Evolutionary conservation across 441 rosid genomes (phyloP).

Genomic region (Corymbia citriodora): DNA sequence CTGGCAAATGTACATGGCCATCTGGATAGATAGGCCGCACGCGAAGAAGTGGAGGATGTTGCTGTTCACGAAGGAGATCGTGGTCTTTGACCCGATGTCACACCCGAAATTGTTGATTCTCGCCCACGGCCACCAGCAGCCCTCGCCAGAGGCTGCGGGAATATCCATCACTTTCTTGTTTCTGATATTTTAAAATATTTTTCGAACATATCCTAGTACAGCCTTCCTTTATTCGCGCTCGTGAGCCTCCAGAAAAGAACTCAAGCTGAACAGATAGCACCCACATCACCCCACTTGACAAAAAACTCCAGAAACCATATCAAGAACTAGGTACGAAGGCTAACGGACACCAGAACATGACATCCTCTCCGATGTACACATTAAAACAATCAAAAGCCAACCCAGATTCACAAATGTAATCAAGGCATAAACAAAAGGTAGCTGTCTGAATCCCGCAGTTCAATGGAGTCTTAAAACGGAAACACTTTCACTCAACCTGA

Average conservation of each 20-base stretch:
- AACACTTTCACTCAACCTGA: background rate
- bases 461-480: background rate
- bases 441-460: background rate
- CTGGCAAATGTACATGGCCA: no score
- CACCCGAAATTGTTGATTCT: no score
- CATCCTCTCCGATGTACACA: background rate
- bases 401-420: background rate
- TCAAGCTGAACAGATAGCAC: background rate
- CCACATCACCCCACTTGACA: background rate
- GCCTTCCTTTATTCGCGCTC: background rate
- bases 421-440: background rate
- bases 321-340: background rate
- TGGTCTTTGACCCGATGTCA: no score
- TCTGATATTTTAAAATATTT: no score
- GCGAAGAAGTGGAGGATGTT: no score
- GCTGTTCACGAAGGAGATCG: no score
- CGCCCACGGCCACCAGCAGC: no score
- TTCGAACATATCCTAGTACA: background rate
- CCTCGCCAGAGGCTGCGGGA: no score
- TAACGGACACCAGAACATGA: background rate
- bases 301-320: background rate
- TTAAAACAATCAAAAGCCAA: background rate
- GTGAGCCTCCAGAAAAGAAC: background rate
- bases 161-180: background rate
- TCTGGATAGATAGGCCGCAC: no score